Evolutionary conservation across 306 rosid genomes (phyloP).

Genomic region (Potentilla sterilis): DNA sequence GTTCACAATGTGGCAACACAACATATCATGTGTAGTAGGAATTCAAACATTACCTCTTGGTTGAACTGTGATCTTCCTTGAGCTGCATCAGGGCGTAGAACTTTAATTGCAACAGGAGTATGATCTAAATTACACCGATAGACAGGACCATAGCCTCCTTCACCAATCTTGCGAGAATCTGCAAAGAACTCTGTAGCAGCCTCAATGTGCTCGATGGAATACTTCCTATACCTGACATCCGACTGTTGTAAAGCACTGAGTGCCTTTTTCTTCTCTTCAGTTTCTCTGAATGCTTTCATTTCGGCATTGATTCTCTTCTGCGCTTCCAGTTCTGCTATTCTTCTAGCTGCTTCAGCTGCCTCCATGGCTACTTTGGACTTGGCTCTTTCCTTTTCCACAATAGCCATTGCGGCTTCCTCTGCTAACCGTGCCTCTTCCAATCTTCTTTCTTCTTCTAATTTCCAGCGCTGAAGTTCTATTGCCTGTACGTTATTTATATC

Average conservation of each 20-base stretch:
- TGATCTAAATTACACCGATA: constrained; percentile 70
- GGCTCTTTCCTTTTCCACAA: constrained; percentile 76
- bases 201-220: constrained; percentile 82
- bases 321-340: constrained; percentile 81
- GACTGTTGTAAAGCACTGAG: constrained; percentile 44
- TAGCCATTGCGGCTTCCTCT: constrained; percentile 75
- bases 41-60: constrained; percentile 58
- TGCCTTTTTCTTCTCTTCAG: constrained; percentile 66
- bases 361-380: constrained; percentile 87
- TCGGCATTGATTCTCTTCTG: constrained; percentile 78
- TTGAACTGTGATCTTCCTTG: constrained; percentile 91
- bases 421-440: constrained; percentile 73
- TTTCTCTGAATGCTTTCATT: constrained; percentile 67
- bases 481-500: constrained; percentile 47
- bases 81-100: constrained; percentile 92
- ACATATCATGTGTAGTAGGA: background rate
- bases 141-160: constrained; percentile 98
- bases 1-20: background rate
- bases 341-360: constrained; percentile 84
- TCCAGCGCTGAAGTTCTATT: constrained; percentile 82
- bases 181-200: constrained; percentile 67
- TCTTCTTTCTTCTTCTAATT: constrained; percentile 70
- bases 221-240: constrained; percentile 71
- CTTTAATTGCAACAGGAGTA: constrained; percentile 84
- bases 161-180: constrained; percentile 75